These are phyloP conservation scores for Chrysosporium queenslandicum DNA, from an alignment of 2,329 filamentous ascomycete species.

Conservation along the genomic window DNA sequence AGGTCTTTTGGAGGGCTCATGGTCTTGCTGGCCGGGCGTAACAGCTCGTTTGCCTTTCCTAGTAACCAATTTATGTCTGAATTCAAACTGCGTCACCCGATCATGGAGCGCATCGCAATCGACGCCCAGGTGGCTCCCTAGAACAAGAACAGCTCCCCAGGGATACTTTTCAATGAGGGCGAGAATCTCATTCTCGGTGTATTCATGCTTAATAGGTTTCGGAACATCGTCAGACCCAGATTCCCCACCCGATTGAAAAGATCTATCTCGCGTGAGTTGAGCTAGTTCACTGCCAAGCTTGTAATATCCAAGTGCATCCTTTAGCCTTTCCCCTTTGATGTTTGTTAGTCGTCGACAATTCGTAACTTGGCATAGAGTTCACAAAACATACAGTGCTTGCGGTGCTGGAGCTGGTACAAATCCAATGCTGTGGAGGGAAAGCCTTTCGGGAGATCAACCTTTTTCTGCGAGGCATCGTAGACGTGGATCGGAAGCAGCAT, in stretches of 20 bases:
- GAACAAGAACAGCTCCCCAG: background rate
- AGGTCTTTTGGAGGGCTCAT: too few relatives aligned
- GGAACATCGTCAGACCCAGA: background rate
- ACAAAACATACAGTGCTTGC: background rate
- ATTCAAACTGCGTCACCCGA: background rate
- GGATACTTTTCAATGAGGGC: background rate
- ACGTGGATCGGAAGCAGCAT: background rate
- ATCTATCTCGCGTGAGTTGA: background rate
- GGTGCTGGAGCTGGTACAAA: background rate
- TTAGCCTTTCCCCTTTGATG: background rate
- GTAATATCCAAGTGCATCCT: background rate
- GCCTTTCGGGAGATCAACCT: background rate
- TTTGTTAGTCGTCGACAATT: background rate
- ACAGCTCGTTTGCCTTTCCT: too few relatives aligned
- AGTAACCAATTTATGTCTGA: too few relatives aligned
- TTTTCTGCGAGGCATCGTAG: background rate
- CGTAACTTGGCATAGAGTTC: background rate
- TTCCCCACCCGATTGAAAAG: background rate
- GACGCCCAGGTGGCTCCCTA: background rate
- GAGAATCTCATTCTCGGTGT: background rate
- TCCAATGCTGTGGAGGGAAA: background rate
- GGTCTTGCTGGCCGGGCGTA: too few relatives aligned
- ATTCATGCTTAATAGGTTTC: background rate
- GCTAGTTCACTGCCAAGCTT: background rate
- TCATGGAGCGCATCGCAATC: background rate